phyloP scores from a whole-genome alignment of 108 stramenopile genomes.

The Nitzschia inconspicua region DNA sequence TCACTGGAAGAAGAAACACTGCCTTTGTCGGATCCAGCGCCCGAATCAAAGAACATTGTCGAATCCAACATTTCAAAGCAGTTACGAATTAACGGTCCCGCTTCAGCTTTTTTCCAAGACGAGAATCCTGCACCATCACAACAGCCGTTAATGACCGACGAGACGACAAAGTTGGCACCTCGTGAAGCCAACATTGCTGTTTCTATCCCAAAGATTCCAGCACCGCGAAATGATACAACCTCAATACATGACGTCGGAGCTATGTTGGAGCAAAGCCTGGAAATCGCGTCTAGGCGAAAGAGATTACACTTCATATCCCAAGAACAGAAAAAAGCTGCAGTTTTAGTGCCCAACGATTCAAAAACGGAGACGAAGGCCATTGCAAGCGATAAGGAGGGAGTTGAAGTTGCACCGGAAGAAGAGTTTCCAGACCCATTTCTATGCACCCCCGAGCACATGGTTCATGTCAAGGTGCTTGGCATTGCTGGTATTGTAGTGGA shows the following conservation, averaged over 20 bases:
- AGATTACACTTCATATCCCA: background rate
- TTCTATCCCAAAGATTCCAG: background rate
- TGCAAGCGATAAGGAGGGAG: background rate
- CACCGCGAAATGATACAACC: background rate
- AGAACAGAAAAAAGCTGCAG: background rate
- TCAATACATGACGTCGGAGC: background rate
- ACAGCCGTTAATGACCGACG: too few species aligned
- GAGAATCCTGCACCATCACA: too few species aligned
- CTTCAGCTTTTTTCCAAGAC: too few species aligned
- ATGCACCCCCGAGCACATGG: background rate
- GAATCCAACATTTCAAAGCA: too few species aligned
- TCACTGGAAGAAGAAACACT: too few species aligned
- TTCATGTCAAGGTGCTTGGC: conserved; percentile 16
- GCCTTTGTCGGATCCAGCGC: too few species aligned
- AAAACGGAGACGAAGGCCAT: background rate
- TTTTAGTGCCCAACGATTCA: background rate
- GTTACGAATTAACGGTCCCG: too few species aligned
- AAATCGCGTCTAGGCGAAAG: background rate
- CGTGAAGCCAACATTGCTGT: too few species aligned
- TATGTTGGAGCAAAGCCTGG: background rate
- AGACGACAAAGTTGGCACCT: too few species aligned
- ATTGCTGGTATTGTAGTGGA: conserved; percentile 23
- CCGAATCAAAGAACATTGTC: too few species aligned
- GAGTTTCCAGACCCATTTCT: background rate
- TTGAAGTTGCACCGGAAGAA: background rate